Conservation (phyloP, 441 rosid genomes). For the Erodium trifolium region DNA sequence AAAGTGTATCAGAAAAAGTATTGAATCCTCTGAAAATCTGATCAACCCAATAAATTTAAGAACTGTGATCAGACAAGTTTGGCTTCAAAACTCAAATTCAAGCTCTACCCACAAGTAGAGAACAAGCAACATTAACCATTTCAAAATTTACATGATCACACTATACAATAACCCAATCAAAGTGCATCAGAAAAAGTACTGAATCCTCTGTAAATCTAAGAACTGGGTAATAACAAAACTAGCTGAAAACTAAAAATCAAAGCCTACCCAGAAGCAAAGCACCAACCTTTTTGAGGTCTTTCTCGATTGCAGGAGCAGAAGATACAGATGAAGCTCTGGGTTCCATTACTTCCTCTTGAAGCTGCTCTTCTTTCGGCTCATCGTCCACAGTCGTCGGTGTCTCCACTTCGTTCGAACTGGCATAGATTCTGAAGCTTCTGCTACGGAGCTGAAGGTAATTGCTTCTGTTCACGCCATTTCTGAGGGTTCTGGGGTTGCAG, state of each 20-base stretch:
- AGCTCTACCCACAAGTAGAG: background rate
- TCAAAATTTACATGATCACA: background rate
- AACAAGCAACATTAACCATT: background rate
- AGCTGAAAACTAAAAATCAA: background rate
- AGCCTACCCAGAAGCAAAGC: background rate
- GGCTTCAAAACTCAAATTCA: background rate
- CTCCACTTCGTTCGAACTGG: constrained; percentile 39
- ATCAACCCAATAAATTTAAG: background rate
- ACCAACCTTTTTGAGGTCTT: constrained; percentile 70
- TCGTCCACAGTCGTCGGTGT: constrained; percentile 27
- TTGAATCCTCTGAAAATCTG: background rate
- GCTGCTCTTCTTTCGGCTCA: constrained; percentile 24
- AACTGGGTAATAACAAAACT: background rate
- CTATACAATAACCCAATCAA: background rate
- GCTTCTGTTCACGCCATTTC: constrained; percentile 5
- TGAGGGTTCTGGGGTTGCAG: constrained; percentile 16
- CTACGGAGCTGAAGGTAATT: constrained; percentile 6
- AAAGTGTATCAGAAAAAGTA: background rate
- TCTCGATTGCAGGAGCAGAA: constrained; percentile 35
- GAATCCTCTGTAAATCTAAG: background rate
- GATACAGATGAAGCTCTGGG: constrained; percentile 17
- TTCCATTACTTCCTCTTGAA: constrained; percentile 15
- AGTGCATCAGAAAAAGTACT: background rate
- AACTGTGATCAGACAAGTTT: background rate
- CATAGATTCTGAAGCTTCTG: constrained; percentile 26